These are phyloP conservation scores for Scedosporium apiospermum DNA, from an alignment of 2,329 filamentous ascomycete species.

Conservation along the genomic window DNA sequence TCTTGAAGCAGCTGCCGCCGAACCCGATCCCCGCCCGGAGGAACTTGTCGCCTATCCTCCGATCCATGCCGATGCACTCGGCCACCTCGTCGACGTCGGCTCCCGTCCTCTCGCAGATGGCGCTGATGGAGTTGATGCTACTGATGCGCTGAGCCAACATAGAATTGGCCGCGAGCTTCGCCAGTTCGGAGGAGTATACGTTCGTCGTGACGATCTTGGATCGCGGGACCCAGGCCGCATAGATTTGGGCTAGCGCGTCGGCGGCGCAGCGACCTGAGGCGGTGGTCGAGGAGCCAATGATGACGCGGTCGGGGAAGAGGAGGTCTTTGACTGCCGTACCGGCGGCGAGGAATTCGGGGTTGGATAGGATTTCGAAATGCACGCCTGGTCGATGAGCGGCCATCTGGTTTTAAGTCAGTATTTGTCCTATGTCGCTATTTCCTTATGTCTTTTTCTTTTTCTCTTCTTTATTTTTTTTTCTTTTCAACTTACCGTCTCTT, in stretches of 20 bases:
- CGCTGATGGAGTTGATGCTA: constrained; percentile 74
- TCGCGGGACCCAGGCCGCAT: constrained; percentile 60
- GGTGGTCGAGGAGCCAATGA: constrained; percentile 62
- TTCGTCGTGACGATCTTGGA: constrained; percentile 63
- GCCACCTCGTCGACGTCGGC: constrained; percentile 69
- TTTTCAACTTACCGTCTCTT: constrained; percentile 47
- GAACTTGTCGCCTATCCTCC: constrained; percentile 63
- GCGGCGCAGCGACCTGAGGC: constrained; percentile 52
- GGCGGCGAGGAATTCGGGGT: constrained; percentile 73
- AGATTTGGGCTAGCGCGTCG: constrained; percentile 53
- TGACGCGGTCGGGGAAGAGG: constrained; percentile 59
- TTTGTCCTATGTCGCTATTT: not conserved
- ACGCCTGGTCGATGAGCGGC: constrained; percentile 50
- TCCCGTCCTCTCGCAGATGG: constrained; percentile 67
- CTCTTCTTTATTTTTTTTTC: not conserved
- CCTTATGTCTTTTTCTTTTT: not conserved
- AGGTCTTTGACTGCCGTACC: constrained; percentile 67
- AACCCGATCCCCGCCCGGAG: constrained; percentile 69
- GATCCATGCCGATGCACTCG: constrained; percentile 57
- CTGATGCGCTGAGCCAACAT: constrained; percentile 74
- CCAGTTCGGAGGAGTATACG: constrained; percentile 67
- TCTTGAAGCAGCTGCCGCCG: constrained; percentile 73
- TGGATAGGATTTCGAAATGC: constrained; percentile 67
- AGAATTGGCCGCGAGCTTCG: constrained; percentile 71
- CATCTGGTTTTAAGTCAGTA: constrained; percentile 28